phyloP scores from a whole-genome alignment of 805 yeast species.

The Pichia gijzeniarum region DNA sequence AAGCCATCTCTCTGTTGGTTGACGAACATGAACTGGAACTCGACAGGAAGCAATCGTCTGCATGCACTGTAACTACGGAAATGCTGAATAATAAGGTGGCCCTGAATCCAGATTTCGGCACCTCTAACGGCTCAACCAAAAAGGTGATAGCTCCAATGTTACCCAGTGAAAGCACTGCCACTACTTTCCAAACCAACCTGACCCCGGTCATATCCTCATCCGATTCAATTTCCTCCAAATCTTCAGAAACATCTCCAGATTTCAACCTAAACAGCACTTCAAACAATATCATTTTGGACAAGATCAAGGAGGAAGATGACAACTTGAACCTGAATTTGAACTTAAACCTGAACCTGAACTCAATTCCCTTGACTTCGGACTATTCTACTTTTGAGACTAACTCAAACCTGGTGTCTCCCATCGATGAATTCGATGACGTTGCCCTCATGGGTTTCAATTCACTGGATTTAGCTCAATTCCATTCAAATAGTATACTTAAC shows the following conservation, averaged over 20 bases:
- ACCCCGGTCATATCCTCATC: conserved; percentile 21
- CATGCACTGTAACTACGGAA: conserved; percentile 4
- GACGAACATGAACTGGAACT: conserved; percentile 30
- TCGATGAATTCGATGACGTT: conserved; percentile 11
- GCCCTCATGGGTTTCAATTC: conserved; percentile 16
- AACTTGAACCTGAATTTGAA: not conserved
- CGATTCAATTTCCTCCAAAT: conserved; percentile 22
- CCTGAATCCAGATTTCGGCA: not conserved
- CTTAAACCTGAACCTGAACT: not conserved
- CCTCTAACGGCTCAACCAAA: not conserved
- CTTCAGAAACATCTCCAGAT: conserved; percentile 17
- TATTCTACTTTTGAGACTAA: conserved; percentile 2
- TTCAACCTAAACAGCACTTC: not conserved
- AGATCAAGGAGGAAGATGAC: conserved; percentile 21
- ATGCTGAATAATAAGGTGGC: conserved; percentile 5
- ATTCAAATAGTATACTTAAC: conserved; percentile 23
- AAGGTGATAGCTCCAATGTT: conserved; percentile 1
- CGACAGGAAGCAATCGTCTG: conserved; percentile 6
- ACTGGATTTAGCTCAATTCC: conserved; percentile 26
- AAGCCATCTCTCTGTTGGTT: conserved; percentile 39
- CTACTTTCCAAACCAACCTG: not conserved
- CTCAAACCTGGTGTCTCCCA: conserved; percentile 6
- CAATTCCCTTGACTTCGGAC: not conserved
- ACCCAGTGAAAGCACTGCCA: conserved; percentile 10
- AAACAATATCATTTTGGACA: conserved; percentile 7